phyloP scores from a whole-genome alignment of 2,329 filamentous ascomycete species.

The Ophiocordyceps robertsii region DNA sequence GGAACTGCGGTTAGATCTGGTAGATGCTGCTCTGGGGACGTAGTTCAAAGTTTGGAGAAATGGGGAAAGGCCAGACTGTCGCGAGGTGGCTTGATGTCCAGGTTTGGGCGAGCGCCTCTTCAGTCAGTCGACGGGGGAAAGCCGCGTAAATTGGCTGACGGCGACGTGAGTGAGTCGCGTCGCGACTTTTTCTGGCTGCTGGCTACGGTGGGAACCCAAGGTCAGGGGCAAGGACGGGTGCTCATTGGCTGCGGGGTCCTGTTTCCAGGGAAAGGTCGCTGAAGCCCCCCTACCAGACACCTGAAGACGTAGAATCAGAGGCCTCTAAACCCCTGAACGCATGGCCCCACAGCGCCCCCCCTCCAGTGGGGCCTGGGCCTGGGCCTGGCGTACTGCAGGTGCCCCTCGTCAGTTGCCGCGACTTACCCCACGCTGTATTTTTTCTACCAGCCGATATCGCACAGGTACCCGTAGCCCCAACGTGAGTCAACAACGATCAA shows the following conservation, averaged over 20 bases:
- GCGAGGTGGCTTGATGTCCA: neutral
- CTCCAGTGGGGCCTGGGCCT: too few species aligned
- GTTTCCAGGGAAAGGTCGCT: neutral
- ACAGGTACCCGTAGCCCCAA: neutral
- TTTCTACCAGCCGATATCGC: neutral
- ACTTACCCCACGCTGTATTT: too few species aligned
- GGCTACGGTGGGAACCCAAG: neutral
- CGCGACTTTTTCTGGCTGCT: neutral
- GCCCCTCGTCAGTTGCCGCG: too few species aligned
- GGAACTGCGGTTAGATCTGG: neutral
- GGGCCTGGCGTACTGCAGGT: too few species aligned
- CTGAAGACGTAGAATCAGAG: neutral
- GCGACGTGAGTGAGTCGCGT: neutral
- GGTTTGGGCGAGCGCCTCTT: neutral
- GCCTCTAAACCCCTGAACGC: too few species aligned
- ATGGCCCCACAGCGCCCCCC: too few species aligned
- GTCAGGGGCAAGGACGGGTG: too few species aligned
- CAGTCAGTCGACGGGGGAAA: neutral
- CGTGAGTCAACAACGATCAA: neutral
- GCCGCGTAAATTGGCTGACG: slow-evolving; percentile 6
- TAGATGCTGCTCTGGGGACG: neutral
- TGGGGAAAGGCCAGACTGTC: neutral
- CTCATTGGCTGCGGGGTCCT: too few species aligned
- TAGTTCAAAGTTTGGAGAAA: neutral
- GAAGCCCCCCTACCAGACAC: neutral